Base-by-base conservation (phyloP, 2,329 filamentous ascomycete genomes). In the Bipolaris zeicola region DNA sequence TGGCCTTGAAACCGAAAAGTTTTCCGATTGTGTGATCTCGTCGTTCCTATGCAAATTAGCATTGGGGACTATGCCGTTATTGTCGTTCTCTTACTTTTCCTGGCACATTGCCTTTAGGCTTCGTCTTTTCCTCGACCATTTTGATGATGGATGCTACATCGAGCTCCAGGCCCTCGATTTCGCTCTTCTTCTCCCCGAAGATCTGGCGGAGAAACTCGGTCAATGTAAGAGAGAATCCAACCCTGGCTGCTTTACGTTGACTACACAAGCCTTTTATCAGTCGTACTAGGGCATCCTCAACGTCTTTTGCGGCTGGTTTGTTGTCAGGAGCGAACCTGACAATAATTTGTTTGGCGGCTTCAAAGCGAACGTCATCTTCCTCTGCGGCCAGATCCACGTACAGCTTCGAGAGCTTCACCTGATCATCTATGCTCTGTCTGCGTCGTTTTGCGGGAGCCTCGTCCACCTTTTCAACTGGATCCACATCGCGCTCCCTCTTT, bases 211-310 rank as follows among this genome's bases (percentile, higher is more conserved):
- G 74, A 7, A 96, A 79, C 76, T 97, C 93, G 0, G 92, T 89
- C 64, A 98, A 79, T 0, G 94, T 94, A 52, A 97, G 83, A 51
- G 92, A 96, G 74, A 96, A 97, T 3, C 95, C 95, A 48, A 95
- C 80, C 24, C 95, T 85, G 16, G 94, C 92, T 11, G 91, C 91
- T 78, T 96, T 96, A 55, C 92, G 88, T 52, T 92, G 89, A 73
- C 92, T 97, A 59, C 93, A 92, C 16, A 98, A 86, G 38, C 95
- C 95, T 52, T 91, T 87, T 74, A 97, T 91, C 36, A 99, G 81
- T 49, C 80, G 73, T 26, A 72, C 73, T 18, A 81, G 61, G 4
- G 75, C 75, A 24, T 72, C 71, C 44, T 80, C 73, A 18, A 80
- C 69, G 31, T 74, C 70, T 37, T 76, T 68, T 7, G 71, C 67